These are phyloP conservation scores for Patellifolia procumbens DNA, from an alignment of 179 eudicot genomes.

Conservation along the genomic window DNA sequence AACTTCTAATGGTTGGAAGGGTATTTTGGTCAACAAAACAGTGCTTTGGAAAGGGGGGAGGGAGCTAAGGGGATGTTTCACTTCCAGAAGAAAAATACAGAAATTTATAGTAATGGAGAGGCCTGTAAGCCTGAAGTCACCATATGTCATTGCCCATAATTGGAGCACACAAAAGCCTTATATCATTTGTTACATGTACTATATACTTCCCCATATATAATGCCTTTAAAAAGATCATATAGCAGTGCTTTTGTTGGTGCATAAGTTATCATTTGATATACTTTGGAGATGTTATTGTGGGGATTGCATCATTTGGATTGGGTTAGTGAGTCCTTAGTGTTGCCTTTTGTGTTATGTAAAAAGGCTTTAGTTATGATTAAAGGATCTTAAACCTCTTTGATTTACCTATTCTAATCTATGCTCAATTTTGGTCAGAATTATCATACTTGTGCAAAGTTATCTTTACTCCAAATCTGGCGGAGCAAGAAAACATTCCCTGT, in stretches of 20 bases:
- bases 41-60: not conserved
- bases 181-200: slow-evolving; percentile 2
- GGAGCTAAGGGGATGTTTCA: not conserved
- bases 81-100: slow-evolving; percentile 6
- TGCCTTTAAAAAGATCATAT: slow-evolving; percentile 5
- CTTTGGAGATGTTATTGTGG: not conserved
- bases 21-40: not conserved
- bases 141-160: slow-evolving; percentile 35
- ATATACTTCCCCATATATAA: not conserved
- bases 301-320: slow-evolving; percentile 4
- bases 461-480: slow-evolving; percentile 9
- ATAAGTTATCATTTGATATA: slow-evolving; percentile 12
- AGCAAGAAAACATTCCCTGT: no score
- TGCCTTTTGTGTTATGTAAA: not conserved
- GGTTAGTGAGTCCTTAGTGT: not conserved
- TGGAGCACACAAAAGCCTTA: slow-evolving; percentile 20
- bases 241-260: slow-evolving; percentile 18
- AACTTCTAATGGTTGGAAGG: slow-evolving; percentile 18
- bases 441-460: not conserved
- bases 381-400: not conserved
- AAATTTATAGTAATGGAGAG: not conserved
- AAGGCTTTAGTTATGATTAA: not conserved
- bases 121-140: slow-evolving; percentile 30
- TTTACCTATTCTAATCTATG: slow-evolving; percentile 10
- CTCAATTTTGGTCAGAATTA: not conserved